Conservation (phyloP, 1,284 basidiomycete species). For the Irpex sp. region DNA sequence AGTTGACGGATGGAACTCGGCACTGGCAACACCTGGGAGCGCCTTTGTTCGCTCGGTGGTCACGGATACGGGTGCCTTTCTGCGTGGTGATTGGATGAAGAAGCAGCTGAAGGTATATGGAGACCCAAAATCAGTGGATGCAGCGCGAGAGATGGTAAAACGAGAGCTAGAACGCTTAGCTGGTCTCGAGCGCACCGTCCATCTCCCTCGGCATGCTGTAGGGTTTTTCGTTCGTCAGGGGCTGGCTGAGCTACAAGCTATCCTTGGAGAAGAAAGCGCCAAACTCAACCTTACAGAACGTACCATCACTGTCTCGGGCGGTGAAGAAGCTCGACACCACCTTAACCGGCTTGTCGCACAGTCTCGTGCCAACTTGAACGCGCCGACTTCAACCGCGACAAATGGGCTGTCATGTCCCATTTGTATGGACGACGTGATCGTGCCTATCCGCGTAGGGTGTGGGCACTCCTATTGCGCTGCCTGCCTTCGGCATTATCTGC, state of each 20-base stretch:
- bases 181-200: constrained; percentile 35
- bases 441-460: constrained; percentile 44
- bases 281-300: constrained; percentile 32
- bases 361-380: constrained; percentile 28
- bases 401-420: constrained; percentile 40
- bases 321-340: constrained; percentile 44
- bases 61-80: constrained; percentile 34
- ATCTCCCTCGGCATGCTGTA: constrained; percentile 33
- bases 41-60: constrained; percentile 38
- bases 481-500: constrained; percentile 49
- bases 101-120: constrained; percentile 12
- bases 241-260: constrained; percentile 41
- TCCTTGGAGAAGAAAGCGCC: constrained; percentile 48
- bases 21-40: constrained; percentile 17
- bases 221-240: constrained; percentile 47
- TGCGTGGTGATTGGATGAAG: constrained; percentile 38
- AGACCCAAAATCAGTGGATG: constrained; percentile 8
- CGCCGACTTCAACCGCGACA: background rate
- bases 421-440: constrained; percentile 42
- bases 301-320: constrained; percentile 43
- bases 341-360: constrained; percentile 40
- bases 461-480: constrained; percentile 50
- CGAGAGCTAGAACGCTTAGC: constrained; percentile 40
- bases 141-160: constrained; percentile 35
- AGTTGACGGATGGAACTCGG: constrained; percentile 44